Evolutionary conservation across 139 green algal genomes (phyloP), one percentile per base, ranked within the genome.

Genomic region (Chlorokybus atmophyticus): DNA sequence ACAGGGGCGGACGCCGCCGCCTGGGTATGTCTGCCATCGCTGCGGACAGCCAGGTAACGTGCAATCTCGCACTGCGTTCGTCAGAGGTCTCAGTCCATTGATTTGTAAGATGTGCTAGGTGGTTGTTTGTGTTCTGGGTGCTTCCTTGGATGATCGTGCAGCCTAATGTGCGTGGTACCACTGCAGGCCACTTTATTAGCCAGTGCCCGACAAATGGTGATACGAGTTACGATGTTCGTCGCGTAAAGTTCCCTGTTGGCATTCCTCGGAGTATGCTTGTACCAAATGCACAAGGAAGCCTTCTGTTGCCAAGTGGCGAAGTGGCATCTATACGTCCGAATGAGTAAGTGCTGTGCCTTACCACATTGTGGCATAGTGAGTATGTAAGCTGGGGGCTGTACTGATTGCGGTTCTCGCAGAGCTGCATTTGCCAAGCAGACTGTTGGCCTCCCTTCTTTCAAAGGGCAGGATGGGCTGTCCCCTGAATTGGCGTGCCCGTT

Each of bases 191-290:
- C 52, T 80, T 42, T 39, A 80, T 80, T 41, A 39, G 72, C n/a
- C 67, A 75, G 29, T 80, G 73, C 41, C 73, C 73, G 8, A 78
- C 65, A 8, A 78, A 75, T 30, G 70, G 63, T 5, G 68, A 80
- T 56, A 42, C 63, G 21, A 54, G 62, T 3, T 71, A 57, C 38
- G 73, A 80, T 32, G 39, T 77, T 14, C 71, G 66, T 52, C 40
- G 66, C 1, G 57, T 73, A 25, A 56, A 58, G 28, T 24, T 26
- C 4, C 68, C 68, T 14, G 49, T 64, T 0, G 68, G 68, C 29
- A 77, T 77, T 39, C 68, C 68, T 4, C 26, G 30, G 21, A 71
- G 24, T n/a, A 38, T 49, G 2, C 54, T 77, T 26, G 35, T 40
- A 14, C 29, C 30, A 25, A 67, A 58, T 32, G 10, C 50, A 14